A percentile compares a stretch with the other conserved stretches of the same genome.
These are phyloP conservation scores for Cladophialophora psammophila DNA, from an alignment of 2,329 filamentous ascomycete species.

Conservation along the genomic window DNA sequence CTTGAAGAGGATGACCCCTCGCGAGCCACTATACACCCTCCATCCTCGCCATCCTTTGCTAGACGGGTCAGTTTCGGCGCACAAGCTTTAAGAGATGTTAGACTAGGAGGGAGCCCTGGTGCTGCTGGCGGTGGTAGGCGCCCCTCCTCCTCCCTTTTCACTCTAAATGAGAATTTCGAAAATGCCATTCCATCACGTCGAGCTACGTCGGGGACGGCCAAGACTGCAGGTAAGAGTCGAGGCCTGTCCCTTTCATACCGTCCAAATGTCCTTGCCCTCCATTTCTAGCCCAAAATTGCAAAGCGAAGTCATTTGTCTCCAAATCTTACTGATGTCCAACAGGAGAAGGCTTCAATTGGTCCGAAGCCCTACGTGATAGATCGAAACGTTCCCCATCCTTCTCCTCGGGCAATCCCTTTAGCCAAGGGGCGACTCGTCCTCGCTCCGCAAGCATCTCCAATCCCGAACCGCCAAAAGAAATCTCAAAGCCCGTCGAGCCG, in stretches of 20 bases:
- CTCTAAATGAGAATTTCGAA: conserved; percentile 39
- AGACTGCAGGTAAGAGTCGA: conserved; percentile 60
- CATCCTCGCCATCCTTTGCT: conserved; percentile 74
- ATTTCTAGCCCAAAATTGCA: not conserved
- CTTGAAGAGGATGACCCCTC: conserved; percentile 78
- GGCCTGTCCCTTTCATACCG: conserved; percentile 56
- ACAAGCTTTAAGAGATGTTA: conserved; percentile 76
- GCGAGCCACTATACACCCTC: conserved; percentile 65
- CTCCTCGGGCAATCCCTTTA: conserved; percentile 46
- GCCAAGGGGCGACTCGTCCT: conserved; percentile 30
- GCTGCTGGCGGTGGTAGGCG: conserved; percentile 68
- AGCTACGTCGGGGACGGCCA: conserved; percentile 40
- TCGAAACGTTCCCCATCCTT: conserved; percentile 76
- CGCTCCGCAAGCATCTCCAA: conserved; percentile 55
- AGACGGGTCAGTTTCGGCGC: conserved; percentile 91
- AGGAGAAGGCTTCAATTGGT: conserved; percentile 97
- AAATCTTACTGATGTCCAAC: conserved; percentile 44
- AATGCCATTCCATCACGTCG: conserved; percentile 36
- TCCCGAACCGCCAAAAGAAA: conserved; percentile 60
- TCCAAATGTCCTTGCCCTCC: not conserved
- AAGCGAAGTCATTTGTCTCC: not conserved
- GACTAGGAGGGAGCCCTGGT: conserved; percentile 67
- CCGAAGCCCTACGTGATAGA: conserved; percentile 90
- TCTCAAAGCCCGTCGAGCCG: conserved; percentile 45
- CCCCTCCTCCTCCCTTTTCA: conserved; percentile 60